A percentile compares a stretch with the other conserved stretches of the same genome.
These are phyloP conservation scores for Iberis pinnata DNA, from an alignment of 345 rosid genomes.

Conservation along the genomic window DNA sequence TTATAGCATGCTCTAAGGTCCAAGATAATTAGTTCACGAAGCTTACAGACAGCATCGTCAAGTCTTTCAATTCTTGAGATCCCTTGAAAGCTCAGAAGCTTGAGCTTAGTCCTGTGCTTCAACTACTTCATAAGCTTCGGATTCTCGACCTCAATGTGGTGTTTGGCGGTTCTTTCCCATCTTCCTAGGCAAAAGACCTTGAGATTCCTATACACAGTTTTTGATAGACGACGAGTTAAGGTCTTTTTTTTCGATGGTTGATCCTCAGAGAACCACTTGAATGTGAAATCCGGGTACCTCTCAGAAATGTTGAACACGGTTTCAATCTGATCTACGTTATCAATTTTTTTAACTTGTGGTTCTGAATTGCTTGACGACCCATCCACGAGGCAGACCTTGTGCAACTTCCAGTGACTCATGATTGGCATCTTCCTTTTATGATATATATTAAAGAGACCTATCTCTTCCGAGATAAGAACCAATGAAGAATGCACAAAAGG, in stretches of 20 bases:
- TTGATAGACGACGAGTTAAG: no score
- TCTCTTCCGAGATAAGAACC: constrained; percentile 25
- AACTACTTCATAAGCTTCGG: constrained; percentile 5
- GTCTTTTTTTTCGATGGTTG: no score
- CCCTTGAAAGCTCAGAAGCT: constrained; percentile 40
- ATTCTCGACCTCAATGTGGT: constrained; percentile 29
- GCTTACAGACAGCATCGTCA: constrained; percentile 11
- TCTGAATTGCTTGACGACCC: constrained; percentile 1
- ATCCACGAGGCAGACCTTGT: constrained; percentile 42
- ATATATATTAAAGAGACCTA: constrained; percentile 24
- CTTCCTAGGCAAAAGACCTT: constrained; percentile 34
- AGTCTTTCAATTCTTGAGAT: constrained; percentile 30
- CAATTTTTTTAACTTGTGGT: constrained; percentile 4
- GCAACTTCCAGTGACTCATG: background rate
- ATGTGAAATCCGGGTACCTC: constrained; percentile 33
- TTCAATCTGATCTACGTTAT: background rate
- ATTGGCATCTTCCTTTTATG: constrained; percentile 17
- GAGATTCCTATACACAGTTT: background rate
- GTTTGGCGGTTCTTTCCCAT: constrained; percentile 24
- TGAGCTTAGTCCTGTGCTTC: constrained; percentile 16
- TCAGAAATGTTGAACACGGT: constrained; percentile 47
- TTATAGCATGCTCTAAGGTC: constrained; percentile 42
- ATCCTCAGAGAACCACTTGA: constrained; percentile 32
- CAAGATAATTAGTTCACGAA: constrained; percentile 26
- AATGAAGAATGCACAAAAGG: constrained; percentile 38